A percentile compares a stretch with the other conserved stretches of the same genome.
These are phyloP conservation scores for Candida ulmi DNA, from an alignment of 805 yeast genomes.

Conservation along the genomic window DNA sequence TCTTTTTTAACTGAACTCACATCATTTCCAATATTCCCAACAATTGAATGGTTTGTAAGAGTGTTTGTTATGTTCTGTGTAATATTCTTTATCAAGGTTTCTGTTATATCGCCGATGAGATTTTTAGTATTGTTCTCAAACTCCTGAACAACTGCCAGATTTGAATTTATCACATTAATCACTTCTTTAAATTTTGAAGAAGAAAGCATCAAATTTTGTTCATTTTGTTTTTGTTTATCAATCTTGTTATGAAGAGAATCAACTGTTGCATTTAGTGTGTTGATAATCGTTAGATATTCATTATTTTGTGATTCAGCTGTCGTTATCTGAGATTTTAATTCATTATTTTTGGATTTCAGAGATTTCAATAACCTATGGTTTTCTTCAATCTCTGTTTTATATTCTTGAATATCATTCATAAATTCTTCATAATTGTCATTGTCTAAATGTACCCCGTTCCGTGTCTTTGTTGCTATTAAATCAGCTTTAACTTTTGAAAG, in stretches of 20 bases:
- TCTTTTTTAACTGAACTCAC: conserved; percentile 8
- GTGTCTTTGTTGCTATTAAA: conserved; percentile 52
- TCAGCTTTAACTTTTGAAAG: conserved; percentile 49
- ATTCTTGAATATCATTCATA: conserved; percentile 42
- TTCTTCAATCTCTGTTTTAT: conserved; percentile 46
- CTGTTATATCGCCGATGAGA: conserved; percentile 9
- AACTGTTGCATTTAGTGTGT: conserved; percentile 21
- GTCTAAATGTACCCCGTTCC: conserved; percentile 63
- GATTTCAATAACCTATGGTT: conserved; percentile 35
- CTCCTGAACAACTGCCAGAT: conserved; percentile 19
- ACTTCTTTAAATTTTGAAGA: conserved; percentile 28
- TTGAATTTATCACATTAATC: conserved; percentile 24
- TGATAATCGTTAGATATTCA: conserved; percentile 19
- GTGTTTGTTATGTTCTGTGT: conserved; percentile 3
- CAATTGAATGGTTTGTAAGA: neutral
- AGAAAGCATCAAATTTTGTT: conserved; percentile 25
- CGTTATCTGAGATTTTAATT: conserved; percentile 19
- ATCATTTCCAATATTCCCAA: conserved; percentile 1
- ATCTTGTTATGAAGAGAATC: conserved; percentile 25
- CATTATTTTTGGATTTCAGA: conserved; percentile 31
- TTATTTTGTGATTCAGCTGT: conserved; percentile 17
- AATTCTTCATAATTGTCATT: conserved; percentile 51
- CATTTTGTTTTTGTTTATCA: conserved; percentile 26
- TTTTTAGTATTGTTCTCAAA: conserved; percentile 18
- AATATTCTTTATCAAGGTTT: conserved; percentile 3